Evolutionary conservation across 495 filamentous ascomycete species (phyloP).

Genomic region (Neurospora terricola): DNA sequence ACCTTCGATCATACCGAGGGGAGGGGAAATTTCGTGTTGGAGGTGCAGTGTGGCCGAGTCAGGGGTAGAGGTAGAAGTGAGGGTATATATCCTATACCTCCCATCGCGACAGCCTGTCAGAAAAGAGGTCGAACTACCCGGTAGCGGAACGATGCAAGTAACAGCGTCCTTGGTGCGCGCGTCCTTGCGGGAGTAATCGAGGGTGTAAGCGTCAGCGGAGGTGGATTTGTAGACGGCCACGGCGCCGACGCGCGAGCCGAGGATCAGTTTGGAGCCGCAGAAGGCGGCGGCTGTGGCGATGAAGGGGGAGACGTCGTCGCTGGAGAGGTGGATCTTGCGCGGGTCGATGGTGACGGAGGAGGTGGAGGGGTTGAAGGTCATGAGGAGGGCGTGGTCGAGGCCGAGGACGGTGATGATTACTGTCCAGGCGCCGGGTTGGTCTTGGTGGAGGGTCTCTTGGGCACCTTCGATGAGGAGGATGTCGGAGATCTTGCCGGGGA

Average conservation of each 20-base stretch:
- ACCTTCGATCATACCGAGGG: conserved; percentile 60
- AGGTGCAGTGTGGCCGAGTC: conserved; percentile 12
- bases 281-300: conserved; percentile 24
- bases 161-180: conserved; percentile 58
- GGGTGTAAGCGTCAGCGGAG: conserved; percentile 2
- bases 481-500: conserved; percentile 42
- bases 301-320: conserved; percentile 5
- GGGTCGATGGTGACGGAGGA: not conserved
- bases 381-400: conserved; percentile 9
- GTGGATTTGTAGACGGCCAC: conserved; percentile 16
- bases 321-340: conserved; percentile 9
- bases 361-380: conserved; percentile 7
- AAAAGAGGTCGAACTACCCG: conserved; percentile 28
- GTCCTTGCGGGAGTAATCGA: conserved; percentile 13
- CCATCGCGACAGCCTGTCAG: conserved; percentile 70
- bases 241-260: conserved; percentile 51
- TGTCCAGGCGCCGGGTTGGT: conserved; percentile 2
- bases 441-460: not conserved
- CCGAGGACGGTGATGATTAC: conserved; percentile 16
- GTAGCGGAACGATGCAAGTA: conserved; percentile 47
- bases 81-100: conserved; percentile 50
- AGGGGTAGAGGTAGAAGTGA: not conserved
- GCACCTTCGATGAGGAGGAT: conserved; percentile 21
- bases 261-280: conserved; percentile 37
- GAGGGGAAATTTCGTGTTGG: conserved; percentile 38